phyloP scores from a whole-genome alignment of 2,329 filamentous ascomycete genomes.

The Stemphylium beticola region DNA sequence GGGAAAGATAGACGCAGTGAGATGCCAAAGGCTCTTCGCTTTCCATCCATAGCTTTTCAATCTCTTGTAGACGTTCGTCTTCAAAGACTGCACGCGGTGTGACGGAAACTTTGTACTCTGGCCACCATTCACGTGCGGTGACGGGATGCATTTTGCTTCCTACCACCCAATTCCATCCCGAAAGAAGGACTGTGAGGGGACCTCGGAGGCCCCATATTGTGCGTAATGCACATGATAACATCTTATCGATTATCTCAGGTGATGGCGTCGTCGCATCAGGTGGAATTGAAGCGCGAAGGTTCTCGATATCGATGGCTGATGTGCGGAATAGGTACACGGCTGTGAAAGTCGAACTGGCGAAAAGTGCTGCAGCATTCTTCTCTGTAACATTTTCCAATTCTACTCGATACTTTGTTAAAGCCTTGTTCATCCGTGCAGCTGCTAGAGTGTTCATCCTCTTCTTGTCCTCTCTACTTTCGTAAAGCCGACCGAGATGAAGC shows the following conservation, averaged over 20 bases:
- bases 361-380: conserved; percentile 53
- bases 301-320: conserved; percentile 39
- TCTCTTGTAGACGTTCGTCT: conserved; percentile 31
- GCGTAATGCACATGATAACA: conserved; percentile 33
- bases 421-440: conserved; percentile 44
- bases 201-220: conserved; percentile 42
- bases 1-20: conserved; percentile 24
- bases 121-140: conserved; percentile 45
- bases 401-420: conserved; percentile 35
- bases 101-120: conserved; percentile 26
- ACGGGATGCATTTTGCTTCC: conserved; percentile 36
- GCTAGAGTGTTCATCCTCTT: conserved; percentile 36
- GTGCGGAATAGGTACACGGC: conserved; percentile 46
- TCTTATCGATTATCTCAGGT: conserved; percentile 31
- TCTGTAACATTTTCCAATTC: conserved; percentile 46
- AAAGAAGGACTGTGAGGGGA: conserved; percentile 37
- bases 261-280: conserved; percentile 24
- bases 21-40: conserved; percentile 15
- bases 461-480: conserved; percentile 31
- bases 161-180: conserved; percentile 41
- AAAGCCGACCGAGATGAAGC: conserved; percentile 52
- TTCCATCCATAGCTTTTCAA: conserved; percentile 37
- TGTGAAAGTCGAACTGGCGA: conserved; percentile 41
- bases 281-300: conserved; percentile 32
- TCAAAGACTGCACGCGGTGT: conserved; percentile 35